Base-by-base conservation (phyloP, 768 basidiomycete genomes). In the Russula sp. region DNA sequence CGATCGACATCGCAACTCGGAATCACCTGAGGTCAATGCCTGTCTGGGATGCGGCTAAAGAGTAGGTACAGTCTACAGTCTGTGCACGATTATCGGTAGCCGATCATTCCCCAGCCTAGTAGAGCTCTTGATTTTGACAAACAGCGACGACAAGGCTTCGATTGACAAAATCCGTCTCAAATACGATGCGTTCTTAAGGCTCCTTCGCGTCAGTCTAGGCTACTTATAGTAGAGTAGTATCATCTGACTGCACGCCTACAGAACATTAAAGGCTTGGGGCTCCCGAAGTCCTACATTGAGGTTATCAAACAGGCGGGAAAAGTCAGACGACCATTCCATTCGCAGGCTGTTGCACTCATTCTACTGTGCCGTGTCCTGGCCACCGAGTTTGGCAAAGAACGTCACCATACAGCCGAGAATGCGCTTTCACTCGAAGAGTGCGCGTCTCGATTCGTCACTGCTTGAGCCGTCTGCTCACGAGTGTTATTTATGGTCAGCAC, bases 241-340 rank as follows among this genome's bases (percentile, higher is more conserved):
- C 34, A 42, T 31, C 55, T 65, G 42, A 65, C 61, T 53, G 34
- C 59, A 55, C 40, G 31, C 22, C 35, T 40, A 37, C 47, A 65
- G 64, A 52, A 63, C 35, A 48, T 52, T n/a, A 39, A 55, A 47
- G 61, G 42, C 13, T 16, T 65, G n/a, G 31, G 47, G 5, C 10
- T 57, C 9, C 64, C 64, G 18, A 48, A 37, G 40, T 54, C 64
- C 1, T 65, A 63, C 61, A 35, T 54, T 9, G 51, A 49, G n/a
- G 42, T 65, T 20, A 62, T 65, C 44, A 65, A 65, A 44, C 39
- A 63, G 18, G 64, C 64, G 14, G 60, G 56, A 11, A 40, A 20
- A 50, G 61, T 62, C 45, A 51, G 64, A 37, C 64, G 64, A 32
- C 64, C 64, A 4, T 65, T 63, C 64, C 45, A 63, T n/a, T 55